Conservation (phyloP, 371 early-diverging fungal species). For the Lichtheimia ramosa region DNA sequence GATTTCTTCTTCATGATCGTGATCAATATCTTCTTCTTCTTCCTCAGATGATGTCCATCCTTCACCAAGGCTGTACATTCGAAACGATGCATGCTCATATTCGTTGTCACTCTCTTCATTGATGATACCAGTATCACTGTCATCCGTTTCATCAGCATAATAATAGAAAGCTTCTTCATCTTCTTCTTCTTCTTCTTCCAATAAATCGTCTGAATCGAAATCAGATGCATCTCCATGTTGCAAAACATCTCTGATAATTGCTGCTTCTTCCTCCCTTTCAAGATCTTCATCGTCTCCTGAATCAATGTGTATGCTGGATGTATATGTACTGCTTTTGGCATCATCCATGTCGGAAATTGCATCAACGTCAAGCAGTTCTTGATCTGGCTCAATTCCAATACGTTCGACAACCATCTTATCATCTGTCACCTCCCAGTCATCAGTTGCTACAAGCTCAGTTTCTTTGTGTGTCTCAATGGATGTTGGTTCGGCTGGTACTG, state of each 20-base stretch:
- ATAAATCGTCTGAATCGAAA: constrained; percentile 14
- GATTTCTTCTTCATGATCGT: constrained; percentile 25
- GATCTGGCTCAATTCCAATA: constrained; percentile 9
- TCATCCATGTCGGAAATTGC: constrained; percentile 7
- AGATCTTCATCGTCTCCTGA: constrained; percentile 47
- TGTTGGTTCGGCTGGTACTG: not conserved
- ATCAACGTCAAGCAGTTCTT: constrained; percentile 13
- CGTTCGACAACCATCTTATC: constrained; percentile 17
- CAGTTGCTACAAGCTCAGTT: constrained; percentile 2
- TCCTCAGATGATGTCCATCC: constrained; percentile 41
- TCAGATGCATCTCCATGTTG: constrained; percentile 22
- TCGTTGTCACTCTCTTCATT: constrained; percentile 40
- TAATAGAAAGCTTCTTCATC: constrained; percentile 19
- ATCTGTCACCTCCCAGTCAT: constrained; percentile 15
- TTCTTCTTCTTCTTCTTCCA: constrained; percentile 17
- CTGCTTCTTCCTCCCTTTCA: constrained; percentile 40
- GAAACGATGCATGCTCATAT: not conserved
- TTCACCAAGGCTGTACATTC: constrained; percentile 3
- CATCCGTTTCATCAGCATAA: constrained; percentile 8
- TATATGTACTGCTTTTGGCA: constrained; percentile 8
- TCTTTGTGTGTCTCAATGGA: not conserved
- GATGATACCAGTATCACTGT: constrained; percentile 7
- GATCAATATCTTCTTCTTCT: constrained; percentile 33
- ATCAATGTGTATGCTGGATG: constrained; percentile 39
- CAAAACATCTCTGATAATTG: constrained; percentile 35